phyloP scores from a whole-genome alignment of 768 basidiomycete genomes.

The Cystoderma amianthinum region DNA sequence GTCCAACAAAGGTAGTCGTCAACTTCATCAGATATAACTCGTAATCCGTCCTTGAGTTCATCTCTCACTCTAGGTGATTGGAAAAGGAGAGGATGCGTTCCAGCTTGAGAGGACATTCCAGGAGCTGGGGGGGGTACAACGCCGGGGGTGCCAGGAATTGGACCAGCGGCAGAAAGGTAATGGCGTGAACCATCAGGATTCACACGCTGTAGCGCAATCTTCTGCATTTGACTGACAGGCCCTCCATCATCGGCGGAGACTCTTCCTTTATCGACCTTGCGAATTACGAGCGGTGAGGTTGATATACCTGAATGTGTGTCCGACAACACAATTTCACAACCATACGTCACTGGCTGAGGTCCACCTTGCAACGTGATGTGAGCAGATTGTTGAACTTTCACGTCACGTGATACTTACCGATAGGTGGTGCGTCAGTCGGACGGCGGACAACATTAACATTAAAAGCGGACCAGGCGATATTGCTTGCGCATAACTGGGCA shows the following conservation, averaged over 20 bases:
- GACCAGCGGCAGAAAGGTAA: constrained; percentile 86
- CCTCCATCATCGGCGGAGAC: constrained; percentile 86
- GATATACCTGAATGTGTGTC: constrained; percentile 83
- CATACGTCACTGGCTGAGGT: constrained; percentile 86
- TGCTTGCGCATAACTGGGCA: constrained; percentile 80
- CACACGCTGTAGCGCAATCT: constrained; percentile 84
- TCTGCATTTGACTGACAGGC: constrained; percentile 95
- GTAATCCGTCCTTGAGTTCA: constrained; percentile 73
- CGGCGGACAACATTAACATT: constrained; percentile 85
- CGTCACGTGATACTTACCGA: constrained; percentile 64
- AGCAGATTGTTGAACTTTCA: constrained; percentile 32
- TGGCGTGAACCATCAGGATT: constrained; percentile 78
- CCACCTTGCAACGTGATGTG: constrained; percentile 34
- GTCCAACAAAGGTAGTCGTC: constrained; percentile 97
- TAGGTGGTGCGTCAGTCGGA: constrained; percentile 54
- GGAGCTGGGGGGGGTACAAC: constrained; percentile 64
- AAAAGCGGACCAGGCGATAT: constrained; percentile 90
- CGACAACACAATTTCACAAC: constrained; percentile 80
- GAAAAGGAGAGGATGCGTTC: constrained; percentile 77
- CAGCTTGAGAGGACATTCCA: constrained; percentile 69
- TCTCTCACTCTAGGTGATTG: constrained; percentile 76
- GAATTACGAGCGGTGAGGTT: constrained; percentile 80
- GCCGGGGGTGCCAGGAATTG: constrained; percentile 70
- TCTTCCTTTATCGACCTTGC: constrained; percentile 88
- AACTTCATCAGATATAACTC: constrained; percentile 77